Evolutionary conservation across 2,329 filamentous ascomycete species (phyloP).

Genomic region (Colletotrichum tabaci): DNA sequence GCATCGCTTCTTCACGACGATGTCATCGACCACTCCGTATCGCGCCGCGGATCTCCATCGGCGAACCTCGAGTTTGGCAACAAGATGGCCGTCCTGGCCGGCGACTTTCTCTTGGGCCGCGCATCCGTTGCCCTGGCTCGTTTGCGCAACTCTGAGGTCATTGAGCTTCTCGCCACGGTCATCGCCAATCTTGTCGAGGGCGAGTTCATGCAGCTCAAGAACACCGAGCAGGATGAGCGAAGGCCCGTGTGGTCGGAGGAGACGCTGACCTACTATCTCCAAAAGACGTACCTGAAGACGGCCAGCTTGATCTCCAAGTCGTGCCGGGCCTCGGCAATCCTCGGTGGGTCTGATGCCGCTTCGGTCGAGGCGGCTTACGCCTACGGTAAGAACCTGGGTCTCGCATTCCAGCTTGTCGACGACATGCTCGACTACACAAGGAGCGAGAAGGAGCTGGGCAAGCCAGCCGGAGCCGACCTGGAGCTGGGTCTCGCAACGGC

Average conservation of each 20-base stretch:
- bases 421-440: conserved; percentile 98
- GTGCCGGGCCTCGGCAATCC: conserved; percentile 88
- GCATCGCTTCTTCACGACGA: conserved; percentile 97
- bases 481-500: conserved; percentile 95
- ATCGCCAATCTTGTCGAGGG: conserved; percentile 98
- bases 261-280: conserved; percentile 91
- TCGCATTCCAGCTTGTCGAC: conserved; percentile 97
- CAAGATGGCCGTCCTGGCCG: conserved; percentile 98
- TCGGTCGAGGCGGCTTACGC: conserved; percentile 92
- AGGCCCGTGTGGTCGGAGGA: conserved; percentile 90
- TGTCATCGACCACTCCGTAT: conserved; percentile 93
- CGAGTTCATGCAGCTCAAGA: conserved; percentile 99
- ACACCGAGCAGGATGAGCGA: conserved; percentile 89
- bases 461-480: conserved; percentile 94
- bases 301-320: conserved; percentile 97
- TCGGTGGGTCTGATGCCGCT: conserved; percentile 82
- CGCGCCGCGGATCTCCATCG: conserved; percentile 85
- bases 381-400: conserved; percentile 92
- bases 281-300: conserved; percentile 98
- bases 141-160: conserved; percentile 92
- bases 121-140: conserved; percentile 95
- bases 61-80: conserved; percentile 98
- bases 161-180: conserved; percentile 93
- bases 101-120: conserved; percentile 94
- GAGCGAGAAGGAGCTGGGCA: conserved; percentile 87